phyloP scores from a whole-genome alignment of 2,329 filamentous ascomycete species.

The Stenocarpella maydis region DNA sequence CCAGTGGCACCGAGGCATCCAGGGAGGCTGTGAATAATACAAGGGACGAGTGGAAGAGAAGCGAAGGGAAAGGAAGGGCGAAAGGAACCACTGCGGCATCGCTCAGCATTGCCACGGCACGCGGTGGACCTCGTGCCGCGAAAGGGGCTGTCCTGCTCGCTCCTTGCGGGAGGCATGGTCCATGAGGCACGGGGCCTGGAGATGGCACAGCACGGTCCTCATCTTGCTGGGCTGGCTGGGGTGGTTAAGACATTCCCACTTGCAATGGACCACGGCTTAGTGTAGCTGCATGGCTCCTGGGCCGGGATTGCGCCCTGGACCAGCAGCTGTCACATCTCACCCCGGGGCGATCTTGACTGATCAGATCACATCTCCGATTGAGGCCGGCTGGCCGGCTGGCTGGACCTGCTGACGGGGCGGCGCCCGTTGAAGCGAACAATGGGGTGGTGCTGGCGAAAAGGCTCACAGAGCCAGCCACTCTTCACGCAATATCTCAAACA shows the following conservation, averaged over 20 bases:
- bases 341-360: conserved; percentile 27
- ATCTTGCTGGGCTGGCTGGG: background rate
- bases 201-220: background rate
- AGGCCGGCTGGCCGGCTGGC: conserved; percentile 13
- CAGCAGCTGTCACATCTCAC: conserved; percentile 28
- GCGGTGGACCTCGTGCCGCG: conserved; percentile 1
- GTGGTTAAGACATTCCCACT: background rate
- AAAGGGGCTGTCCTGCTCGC: conserved; percentile 5
- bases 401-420: conserved; percentile 10
- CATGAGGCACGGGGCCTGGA: conserved; percentile 3
- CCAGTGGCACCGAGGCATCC: conserved; percentile 19
- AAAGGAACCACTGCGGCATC: background rate
- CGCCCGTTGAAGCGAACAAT: conserved; percentile 25
- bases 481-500: conserved; percentile 22
- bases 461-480: conserved; percentile 17
- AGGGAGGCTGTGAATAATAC: conserved; percentile 4
- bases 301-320: conserved; percentile 1
- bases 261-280: conserved; percentile 10
- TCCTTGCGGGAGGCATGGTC: background rate
- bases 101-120: conserved; percentile 2
- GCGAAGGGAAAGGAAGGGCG: background rate
- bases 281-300: conserved; percentile 8
- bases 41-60: background rate
- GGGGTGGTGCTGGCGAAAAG: conserved; percentile 5
- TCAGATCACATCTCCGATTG: conserved; percentile 30